Base-by-base conservation (phyloP, 345 rosid genomes). In the Limnanthes douglasii region DNA sequence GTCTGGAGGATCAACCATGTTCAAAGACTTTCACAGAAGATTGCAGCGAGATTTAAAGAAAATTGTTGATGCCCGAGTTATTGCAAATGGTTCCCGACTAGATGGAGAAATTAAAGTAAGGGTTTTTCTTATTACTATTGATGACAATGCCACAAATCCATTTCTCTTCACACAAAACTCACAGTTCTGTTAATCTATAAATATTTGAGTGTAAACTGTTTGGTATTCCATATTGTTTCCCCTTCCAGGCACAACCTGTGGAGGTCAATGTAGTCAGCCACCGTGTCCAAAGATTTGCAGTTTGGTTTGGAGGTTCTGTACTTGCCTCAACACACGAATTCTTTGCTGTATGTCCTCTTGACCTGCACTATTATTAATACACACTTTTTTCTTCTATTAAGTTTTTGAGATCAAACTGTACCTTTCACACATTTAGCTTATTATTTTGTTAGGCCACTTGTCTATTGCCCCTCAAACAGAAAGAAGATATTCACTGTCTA, bases 291-390 rank as follows among this genome's bases (percentile, higher is more conserved):
- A 72, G 77, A 69, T 79, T 59, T 55, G 93, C 93, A 0, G 93
- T 79, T 46, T 79, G 93, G 93, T 79, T 79, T 48, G 93, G 86
- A 13, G 86, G 93, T 53, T 79, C 93, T 45, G 82, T 79, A 36
- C 78, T 79, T 29, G 93, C 78, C 31, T 79, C 93, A 19, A 79
- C 93, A 4, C 86, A 78, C 14, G 93, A 79, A 61, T 79, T 79
- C 62, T 79, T 61, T 35, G 69, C 56, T 60, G 93, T 67, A 69
- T 34, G 59, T n/a, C n/a, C n/a, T n/a, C n/a, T n/a, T n/a, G n/a
- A n/a, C n/a, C n/a, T n/a, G n/a, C n/a, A n/a, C n/a, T n/a, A n/a
- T n/a, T n/a, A n/a, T n/a, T n/a, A n/a, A n/a, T n/a, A n/a, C n/a
- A n/a, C n/a, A n/a, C n/a, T 11, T 13, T 4, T 11, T n/a, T 10